Evolutionary conservation across 129 eudicot species (phyloP).

Genomic region (Tagetes patula): DNA sequence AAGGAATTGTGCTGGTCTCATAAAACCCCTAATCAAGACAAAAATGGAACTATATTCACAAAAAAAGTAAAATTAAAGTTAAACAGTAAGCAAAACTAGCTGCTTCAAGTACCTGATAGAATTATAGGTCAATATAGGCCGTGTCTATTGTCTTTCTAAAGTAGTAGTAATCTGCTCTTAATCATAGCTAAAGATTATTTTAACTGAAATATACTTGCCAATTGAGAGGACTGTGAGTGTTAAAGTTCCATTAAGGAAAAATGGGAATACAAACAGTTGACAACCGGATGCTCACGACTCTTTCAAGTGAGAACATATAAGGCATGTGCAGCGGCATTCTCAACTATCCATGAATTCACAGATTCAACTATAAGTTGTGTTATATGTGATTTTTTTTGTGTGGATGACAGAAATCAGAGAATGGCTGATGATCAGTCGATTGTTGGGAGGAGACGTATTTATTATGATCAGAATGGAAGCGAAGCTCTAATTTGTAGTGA

Average conservation of each 20-base stretch:
- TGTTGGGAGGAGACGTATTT: conserved; percentile 84
- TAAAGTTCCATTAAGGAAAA: background rate
- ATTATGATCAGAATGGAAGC: conserved; percentile 73
- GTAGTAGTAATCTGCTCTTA: background rate
- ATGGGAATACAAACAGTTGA: conserved; percentile 16
- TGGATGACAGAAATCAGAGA: conserved; percentile 81
- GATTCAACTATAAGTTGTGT: conserved; percentile 14
- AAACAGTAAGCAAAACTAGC: background rate
- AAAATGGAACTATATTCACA: conserved; percentile 2
- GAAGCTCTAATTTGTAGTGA: conserved; percentile 90
- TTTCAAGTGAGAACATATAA: conserved; percentile 17
- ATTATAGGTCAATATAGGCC: background rate
- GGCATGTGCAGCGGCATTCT: conserved; percentile 12
- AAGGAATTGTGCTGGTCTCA: conserved; percentile 2
- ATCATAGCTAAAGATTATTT: conserved; percentile 11
- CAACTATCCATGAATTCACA: background rate
- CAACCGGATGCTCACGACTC: background rate
- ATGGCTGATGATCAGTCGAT: conserved; percentile 98
- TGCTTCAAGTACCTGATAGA: conserved; percentile 8
- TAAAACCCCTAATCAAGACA: background rate
- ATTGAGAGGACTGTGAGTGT: background rate
- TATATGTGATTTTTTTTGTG: conserved; percentile 19
- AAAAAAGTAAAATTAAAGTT: background rate
- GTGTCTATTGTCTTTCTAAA: conserved; percentile 5
- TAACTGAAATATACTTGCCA: conserved; percentile 11